Evolutionary conservation across 2,329 filamentous ascomycete species (phyloP).

Genomic region (Trichoderma koningii): DNA sequence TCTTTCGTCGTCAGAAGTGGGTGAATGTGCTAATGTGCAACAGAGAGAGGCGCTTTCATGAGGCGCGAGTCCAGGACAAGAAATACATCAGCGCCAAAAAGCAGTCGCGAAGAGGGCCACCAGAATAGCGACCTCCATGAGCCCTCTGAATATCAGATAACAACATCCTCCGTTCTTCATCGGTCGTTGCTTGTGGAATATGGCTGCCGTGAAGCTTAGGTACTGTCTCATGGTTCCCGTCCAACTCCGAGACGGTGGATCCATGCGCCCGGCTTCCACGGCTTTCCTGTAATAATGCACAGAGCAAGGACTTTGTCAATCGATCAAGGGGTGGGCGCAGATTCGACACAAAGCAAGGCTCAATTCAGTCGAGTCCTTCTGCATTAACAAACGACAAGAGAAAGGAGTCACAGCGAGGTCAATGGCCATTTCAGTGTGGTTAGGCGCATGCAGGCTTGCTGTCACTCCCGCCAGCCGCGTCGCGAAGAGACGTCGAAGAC

Average conservation of each 20-base stretch:
- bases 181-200: too few relatives aligned
- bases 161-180: too few relatives aligned
- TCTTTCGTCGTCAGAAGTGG: background rate
- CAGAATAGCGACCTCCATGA: constrained; percentile 20
- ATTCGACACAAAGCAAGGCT: background rate
- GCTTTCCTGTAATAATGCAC: too few relatives aligned
- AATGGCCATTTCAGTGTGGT: background rate
- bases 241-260: too few relatives aligned
- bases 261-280: too few relatives aligned
- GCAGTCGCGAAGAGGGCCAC: constrained; percentile 45
- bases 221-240: too few relatives aligned
- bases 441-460: background rate
- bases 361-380: background rate
- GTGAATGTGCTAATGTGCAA: background rate
- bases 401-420: background rate
- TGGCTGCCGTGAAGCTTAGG: too few relatives aligned
- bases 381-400: background rate
- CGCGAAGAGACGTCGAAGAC: background rate
- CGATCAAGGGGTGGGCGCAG: background rate
- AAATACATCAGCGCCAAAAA: constrained; percentile 56
- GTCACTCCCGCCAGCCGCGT: background rate
- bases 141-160: too few relatives aligned
- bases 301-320: background rate
- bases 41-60: constrained; percentile 52
- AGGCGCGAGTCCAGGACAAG: constrained; percentile 50